phyloP scores from a whole-genome alignment of 2,329 filamentous ascomycete species.

The Thelonectria rubi region DNA sequence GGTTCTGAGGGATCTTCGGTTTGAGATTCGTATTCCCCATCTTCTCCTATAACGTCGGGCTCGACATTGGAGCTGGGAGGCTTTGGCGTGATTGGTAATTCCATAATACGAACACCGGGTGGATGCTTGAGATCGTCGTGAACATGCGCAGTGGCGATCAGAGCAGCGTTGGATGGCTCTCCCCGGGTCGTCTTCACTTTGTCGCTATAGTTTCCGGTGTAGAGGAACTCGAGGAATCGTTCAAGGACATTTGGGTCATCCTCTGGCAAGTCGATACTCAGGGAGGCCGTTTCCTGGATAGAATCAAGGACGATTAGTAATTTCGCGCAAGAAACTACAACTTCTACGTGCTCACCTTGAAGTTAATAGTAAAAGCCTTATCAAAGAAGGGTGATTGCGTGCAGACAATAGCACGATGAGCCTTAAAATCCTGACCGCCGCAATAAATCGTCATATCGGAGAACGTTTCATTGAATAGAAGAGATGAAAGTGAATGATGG shows the following conservation, averaged over 20 bases:
- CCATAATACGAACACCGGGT: slow-evolving; percentile 10
- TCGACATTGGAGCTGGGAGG: too few species aligned
- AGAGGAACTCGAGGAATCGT: slow-evolving; percentile 45
- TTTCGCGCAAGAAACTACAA: too few species aligned
- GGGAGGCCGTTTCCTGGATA: slow-evolving; percentile 30
- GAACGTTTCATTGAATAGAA: slow-evolving; percentile 33
- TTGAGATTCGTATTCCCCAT: background rate
- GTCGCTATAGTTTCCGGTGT: slow-evolving; percentile 37
- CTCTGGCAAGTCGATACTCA: slow-evolving; percentile 39
- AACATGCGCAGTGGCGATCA: slow-evolving; percentile 15
- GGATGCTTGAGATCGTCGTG: slow-evolving; percentile 10
- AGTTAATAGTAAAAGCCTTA: slow-evolving; percentile 36
- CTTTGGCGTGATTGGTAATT: background rate
- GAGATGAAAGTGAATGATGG: background rate
- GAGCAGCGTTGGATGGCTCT: background rate
- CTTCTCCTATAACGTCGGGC: background rate
- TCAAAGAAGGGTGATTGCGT: slow-evolving; percentile 47
- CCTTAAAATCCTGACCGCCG: slow-evolving; percentile 41
- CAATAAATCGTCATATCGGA: slow-evolving; percentile 49
- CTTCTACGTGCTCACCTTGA: slow-evolving; percentile 37
- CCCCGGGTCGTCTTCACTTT: background rate
- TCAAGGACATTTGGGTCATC: slow-evolving; percentile 42
- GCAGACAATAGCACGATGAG: slow-evolving; percentile 49
- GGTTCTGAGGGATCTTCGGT: background rate
- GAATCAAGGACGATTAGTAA: background rate